Evolutionary conservation across 2,329 filamentous ascomycete genomes (phyloP), one percentile per base, ranked within the genome.

Genomic region (Coniochaeta sp.): DNA sequence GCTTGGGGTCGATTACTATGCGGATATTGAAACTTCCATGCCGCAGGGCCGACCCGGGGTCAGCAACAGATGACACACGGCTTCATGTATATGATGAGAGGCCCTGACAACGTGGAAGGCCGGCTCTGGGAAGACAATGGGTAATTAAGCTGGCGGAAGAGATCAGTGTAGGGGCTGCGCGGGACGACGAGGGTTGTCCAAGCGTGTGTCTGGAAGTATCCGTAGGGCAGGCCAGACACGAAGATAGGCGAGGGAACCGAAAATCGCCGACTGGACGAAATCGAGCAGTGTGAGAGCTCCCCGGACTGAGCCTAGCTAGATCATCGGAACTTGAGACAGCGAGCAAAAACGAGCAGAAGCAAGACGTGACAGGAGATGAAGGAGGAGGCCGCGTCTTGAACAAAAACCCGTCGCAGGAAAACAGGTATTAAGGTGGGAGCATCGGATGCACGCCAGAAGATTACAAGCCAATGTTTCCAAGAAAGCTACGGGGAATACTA

Each of bases 21-120:
- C 70, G 63, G 66, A 67, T 68, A 72, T 72, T 71, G 69, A 68
- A 65, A 68, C 61, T 71, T 70, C 74, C 74, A 77, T 77, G 71
- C 73, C 74, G 71, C 66, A 68, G 67, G 67, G 65, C 68, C 66
- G 63, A 64, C 64, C 63, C 62, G 67, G 63, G 63, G 67, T 69
- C 66, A 71, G 65, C 64, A 56, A 66, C 55, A 63, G 65, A 66
- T 59, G 62, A 62, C 58, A 65, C 59, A 59, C 64, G 62, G 66
- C 66, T 65, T 71, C 68, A 70, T 68, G 67, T 69, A 71, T 54
- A 69, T 62, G 56, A 59, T 62, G 36, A 36, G 57, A 61, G 59
- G 61, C 47, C 47, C 47, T 52, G 24, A 52, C 47, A 52, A 31
- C n/a, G n/a, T 31, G 47, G 47, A 52, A 52, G 47, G 47, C 47